Evolutionary conservation across 257 asterid species (phyloP), one percentile per base, ranked within the genome.

Genomic region (Thymus quinquecostatus): DNA sequence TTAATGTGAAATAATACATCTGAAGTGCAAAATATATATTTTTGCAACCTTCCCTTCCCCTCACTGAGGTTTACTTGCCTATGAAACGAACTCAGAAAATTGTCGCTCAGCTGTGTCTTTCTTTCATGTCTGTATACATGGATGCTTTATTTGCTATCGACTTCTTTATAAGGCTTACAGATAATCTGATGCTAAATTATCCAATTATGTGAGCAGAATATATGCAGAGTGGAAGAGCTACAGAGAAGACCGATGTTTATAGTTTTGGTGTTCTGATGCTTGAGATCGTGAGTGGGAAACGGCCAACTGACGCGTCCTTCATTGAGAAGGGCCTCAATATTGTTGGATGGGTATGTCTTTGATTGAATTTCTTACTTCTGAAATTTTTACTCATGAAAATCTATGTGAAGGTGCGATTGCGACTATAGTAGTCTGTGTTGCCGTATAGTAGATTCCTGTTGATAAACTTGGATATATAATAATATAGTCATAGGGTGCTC

Each of bases 161-260:
- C 14, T 77, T 47, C 12, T 29, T 72, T 13, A 59, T 30, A 44
- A 59, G 60, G 59, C 70, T 32, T 49, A 38, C 14, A 21, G 11
- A 47, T 47, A 58, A 60, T 62, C 34, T 62, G 47, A 68, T 28
- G 43, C 69, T 55, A 14, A 69, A 50, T 38, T 62, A 30, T 63
- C 63, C 62, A 36, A 55, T 61, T 48, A 44, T 54, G 2, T 76
- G 56, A 68, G 56, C 86, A 93, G 96, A 90, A 81, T 93, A 90
- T 79, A 90, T 93, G 97, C 98, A 86, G 78, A 90, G 98, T 79
- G 96, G 49, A 41, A 83, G 96, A 77, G 97, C 96, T 77, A 91
- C 97, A 4, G 95, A 91, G 76, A 91, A 91, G 83, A 88, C 92
- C 5, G 96, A 91, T 77, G 95, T 91, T 67, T 91, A 88, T 68